A percentile compares a stretch with the other conserved stretches of the same genome.
phyloP scores from a whole-genome alignment of 169 alveolate genomes.

The Plasmodium reichenowi region DNA sequence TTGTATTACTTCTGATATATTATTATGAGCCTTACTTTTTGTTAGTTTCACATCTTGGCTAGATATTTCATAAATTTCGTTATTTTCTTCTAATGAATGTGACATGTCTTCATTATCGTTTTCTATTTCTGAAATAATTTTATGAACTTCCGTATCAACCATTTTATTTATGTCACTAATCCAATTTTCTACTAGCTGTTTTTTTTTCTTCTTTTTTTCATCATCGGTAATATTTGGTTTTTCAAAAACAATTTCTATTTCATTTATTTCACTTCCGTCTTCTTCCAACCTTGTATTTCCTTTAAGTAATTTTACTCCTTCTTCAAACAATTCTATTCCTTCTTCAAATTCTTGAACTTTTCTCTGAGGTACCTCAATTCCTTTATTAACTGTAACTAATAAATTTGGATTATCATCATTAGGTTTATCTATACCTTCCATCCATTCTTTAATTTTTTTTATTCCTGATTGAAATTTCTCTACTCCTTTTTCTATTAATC shows the following conservation, averaged over 20 bases:
- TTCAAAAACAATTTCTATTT: constrained; percentile 38
- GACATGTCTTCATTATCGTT: neutral
- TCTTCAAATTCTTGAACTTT: constrained; percentile 26
- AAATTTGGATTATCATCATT: neutral
- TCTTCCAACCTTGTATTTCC: neutral
- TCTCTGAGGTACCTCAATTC: constrained; percentile 28
- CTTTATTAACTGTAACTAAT: constrained; percentile 20
- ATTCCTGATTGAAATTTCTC: constrained; percentile 22
- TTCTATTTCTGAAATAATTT: constrained; percentile 23
- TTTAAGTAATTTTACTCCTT: constrained; percentile 46
- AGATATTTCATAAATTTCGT: too few relatives aligned
- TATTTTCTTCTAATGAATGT: too few relatives aligned
- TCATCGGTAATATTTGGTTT: neutral
- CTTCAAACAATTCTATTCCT: constrained; percentile 38
- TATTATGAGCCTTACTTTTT: neutral
- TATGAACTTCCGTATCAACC: constrained; percentile 12
- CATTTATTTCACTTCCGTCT: constrained; percentile 21
- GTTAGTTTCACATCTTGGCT: neutral
- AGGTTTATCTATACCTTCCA: constrained; percentile 6
- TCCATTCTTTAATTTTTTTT: constrained; percentile 20
- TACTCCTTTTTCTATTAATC: constrained; percentile 35
- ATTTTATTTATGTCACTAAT: constrained; percentile 14
- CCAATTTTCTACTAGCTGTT: constrained; percentile 26
- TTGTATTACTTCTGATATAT: neutral
- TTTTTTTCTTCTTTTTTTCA: neutral